These are phyloP conservation scores for Vitis rupestris DNA, from an alignment of 164 flowering plant species.

Conservation along the genomic window DNA sequence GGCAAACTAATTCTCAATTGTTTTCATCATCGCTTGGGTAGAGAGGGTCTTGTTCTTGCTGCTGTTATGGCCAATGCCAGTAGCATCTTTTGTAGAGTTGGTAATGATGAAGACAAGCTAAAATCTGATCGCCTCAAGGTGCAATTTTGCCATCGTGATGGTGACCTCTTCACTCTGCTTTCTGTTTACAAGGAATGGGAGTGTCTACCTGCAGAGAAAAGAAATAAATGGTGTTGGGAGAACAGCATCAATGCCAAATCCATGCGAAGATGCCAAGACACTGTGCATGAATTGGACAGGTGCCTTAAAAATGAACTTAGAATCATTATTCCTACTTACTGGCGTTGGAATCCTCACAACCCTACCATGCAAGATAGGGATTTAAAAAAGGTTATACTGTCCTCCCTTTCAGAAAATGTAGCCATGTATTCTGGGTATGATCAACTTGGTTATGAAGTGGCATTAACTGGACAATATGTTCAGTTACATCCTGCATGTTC, in stretches of 20 bases:
- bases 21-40: constrained; percentile 42
- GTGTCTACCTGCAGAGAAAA: constrained; percentile 33
- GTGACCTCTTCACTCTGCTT: constrained; percentile 91
- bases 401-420: constrained; percentile 76
- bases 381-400: constrained; percentile 66
- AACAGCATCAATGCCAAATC: constrained; percentile 94
- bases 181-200: constrained; percentile 94
- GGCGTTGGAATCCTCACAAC: constrained; percentile 69
- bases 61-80: constrained; percentile 94
- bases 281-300: constrained; percentile 68
- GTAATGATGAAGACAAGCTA: constrained; percentile 63
- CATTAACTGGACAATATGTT: constrained; percentile 63
- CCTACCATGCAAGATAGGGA: constrained; percentile 40
- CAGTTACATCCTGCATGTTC: constrained; percentile 94
- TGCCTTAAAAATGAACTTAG: constrained; percentile 68
- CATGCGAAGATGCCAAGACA: constrained; percentile 82
- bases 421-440: constrained; percentile 88
- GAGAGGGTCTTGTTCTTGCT: constrained; percentile 91
- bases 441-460: constrained; percentile 90
- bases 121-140: constrained; percentile 87
- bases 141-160: constrained; percentile 77
- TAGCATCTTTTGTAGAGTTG: constrained; percentile 95
- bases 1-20: constrained; percentile 78
- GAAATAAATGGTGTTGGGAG: constrained; percentile 89
- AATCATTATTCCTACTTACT: constrained; percentile 61